These are phyloP conservation scores for Mrakia gelida DNA, from an alignment of 768 basidiomycete genomes.

Conservation along the genomic window DNA sequence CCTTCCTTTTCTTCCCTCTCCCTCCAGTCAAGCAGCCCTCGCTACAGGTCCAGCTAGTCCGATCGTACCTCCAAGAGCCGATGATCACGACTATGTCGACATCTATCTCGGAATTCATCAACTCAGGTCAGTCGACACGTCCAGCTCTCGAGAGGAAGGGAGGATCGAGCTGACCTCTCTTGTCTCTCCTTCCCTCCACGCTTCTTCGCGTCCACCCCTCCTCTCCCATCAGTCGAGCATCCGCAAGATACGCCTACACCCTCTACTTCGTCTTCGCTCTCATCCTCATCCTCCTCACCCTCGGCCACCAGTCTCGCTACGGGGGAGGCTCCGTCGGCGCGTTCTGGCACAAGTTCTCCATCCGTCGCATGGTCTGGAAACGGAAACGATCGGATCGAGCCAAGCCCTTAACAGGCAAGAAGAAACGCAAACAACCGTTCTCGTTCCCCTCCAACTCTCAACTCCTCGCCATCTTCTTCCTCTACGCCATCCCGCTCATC, in stretches of 20 bases:
- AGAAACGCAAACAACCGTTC: conserved; percentile 27
- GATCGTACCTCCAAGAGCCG: conserved; percentile 38
- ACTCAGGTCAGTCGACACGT: conserved; percentile 39
- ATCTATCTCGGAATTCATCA: conserved; percentile 43
- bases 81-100: conserved; percentile 40
- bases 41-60: conserved; percentile 39
- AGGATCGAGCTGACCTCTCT: not conserved
- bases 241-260: conserved; percentile 44
- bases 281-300: conserved; percentile 38
- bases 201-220: not conserved
- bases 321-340: conserved; percentile 49
- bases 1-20: not conserved
- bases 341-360: conserved; percentile 57
- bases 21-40: conserved; percentile 24
- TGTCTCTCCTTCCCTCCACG: too few relatives aligned
- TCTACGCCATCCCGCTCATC: conserved; percentile 50
- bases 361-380: conserved; percentile 47
- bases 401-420: not conserved
- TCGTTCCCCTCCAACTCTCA: conserved; percentile 61
- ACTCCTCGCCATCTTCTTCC: conserved; percentile 52
- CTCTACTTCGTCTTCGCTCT: conserved; percentile 42
- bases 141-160: not conserved
- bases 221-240: conserved; percentile 37
- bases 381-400: conserved; percentile 9
- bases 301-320: conserved; percentile 42